Evolutionary conservation across 2,329 filamentous ascomycete species (phyloP), one percentile per base, ranked within the genome.

Genomic region (Sordariomycetes sp.): DNA sequence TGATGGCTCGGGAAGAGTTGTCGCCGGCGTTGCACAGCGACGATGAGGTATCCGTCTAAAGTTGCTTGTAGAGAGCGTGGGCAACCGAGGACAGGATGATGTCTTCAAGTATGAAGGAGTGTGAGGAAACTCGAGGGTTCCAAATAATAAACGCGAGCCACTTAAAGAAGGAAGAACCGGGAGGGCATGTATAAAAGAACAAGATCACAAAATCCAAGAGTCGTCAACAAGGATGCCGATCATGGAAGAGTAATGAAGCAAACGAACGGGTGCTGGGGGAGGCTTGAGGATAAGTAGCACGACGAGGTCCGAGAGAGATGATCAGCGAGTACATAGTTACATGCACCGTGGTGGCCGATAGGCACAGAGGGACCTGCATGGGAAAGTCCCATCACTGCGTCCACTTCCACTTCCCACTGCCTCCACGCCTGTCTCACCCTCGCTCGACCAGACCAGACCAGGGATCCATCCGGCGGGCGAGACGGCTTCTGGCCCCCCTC

Each of bases 401-500:
- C n/a, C n/a, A n/a, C 23, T 9, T 25, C 23, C 23, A 9, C 39
- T 49, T n/a, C n/a, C 50, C 46, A 44, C 46, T 46, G 46, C 51
- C 50, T 56, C 58, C 58, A 59, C 59, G 60, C 58, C 51, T 67
- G 65, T 70, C 66, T 72, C 66, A 70, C 64, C 66, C 61, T 55
- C 61, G 56, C 26, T 23, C 27, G 33, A 32, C 36, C 32, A 40
- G 47, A 41, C 42, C 17, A 32, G 33, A 31, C 38, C 30, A 39
- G 47, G 42, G 43, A 43, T 32, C 28, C 32, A 38, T 35, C 36
- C 21, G 32, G 28, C 36, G 36, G 36, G 46, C 47, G 44, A 44
- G 42, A 42, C 43, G 39, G 43, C 38, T 38, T 43, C 43, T 42
- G 46, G 42, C 39, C 33, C 39, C 37, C 27, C 16, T 27, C 32